Evolutionary conservation across 768 basidiomycete genomes (phyloP), one percentile per base, ranked within the genome.

Genomic region (Boletus rufocinnamomeus): DNA sequence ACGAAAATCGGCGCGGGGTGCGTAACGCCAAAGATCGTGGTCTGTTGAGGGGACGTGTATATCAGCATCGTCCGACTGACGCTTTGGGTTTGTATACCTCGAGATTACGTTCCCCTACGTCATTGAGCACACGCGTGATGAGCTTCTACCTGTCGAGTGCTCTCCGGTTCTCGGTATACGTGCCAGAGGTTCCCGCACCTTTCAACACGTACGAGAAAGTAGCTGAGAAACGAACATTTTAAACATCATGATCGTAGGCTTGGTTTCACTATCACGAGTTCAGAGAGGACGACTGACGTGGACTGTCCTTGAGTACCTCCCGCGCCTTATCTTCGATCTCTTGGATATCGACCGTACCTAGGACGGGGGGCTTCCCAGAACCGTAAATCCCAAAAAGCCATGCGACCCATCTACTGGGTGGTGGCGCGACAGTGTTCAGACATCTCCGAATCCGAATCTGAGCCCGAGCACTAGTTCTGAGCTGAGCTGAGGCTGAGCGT

Each of bases 201-300:
- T 87, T 88, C 54, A 78, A 78, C 6, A 87, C 84, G 64, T 91
- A 93, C 69, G 80, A 72, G 74, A 86, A 93, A 10, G 87, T 79
- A 69, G 43, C 84, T 89, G 77, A 3, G 4, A 47, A 40, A 40
- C 4, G 11, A 56, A 35, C 14, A 1, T 6, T 1, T 46, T 27
- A 10, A 56, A 35, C 28, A 13, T 23, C 23, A 25, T 10, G 8
- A 40, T 28, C 1, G 19, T 21, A 3, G 27, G 19, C 10, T 54
- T n/a, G 11, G 21, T 10, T 23, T 38, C 60, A 17, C 1, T 14
- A n/a, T 34, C 38, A 34, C 11, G 2, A 4, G 9, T 23, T 19
- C 4, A 51, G 32, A 52, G 17, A 17, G 37, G 35, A 43, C 0
- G 7, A 56, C 79, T 52, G 65, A 83, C 87, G 81, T 60, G 75